Evolutionary conservation across 208 protist genomes (phyloP).

Genomic region (Trypanosoma mega): DNA sequence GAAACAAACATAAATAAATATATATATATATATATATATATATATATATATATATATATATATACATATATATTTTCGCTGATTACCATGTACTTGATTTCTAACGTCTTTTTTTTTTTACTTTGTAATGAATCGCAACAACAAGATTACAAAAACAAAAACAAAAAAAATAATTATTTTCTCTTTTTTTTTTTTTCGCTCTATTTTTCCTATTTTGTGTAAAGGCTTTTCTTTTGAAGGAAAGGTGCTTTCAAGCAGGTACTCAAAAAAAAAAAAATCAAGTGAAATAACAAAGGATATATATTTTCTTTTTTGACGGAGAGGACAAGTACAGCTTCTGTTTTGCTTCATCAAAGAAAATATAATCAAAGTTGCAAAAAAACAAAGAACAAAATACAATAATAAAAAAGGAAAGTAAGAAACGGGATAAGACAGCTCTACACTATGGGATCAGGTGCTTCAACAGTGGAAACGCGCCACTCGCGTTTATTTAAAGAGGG

Average conservation of each 20-base stretch:
- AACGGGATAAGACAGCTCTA: neutral
- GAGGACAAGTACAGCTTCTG: too few species aligned
- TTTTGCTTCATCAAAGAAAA: too few species aligned
- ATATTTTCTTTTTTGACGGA: too few species aligned
- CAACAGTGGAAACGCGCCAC: slow-evolving; percentile 24
- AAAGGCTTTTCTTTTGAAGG: slow-evolving; percentile 7
- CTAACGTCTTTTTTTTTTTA: neutral
- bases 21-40: neutral
- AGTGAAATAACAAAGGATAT: too few species aligned
- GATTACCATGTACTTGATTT: neutral
- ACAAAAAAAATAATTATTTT: slow-evolving; percentile 1
- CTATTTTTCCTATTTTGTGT: neutral
- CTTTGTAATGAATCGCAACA: too few species aligned
- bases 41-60: neutral
- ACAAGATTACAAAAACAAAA: neutral
- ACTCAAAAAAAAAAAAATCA: too few species aligned
- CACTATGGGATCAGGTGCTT: slow-evolving; percentile 24
- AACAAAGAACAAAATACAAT: slow-evolving; percentile 4
- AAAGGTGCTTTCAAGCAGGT: neutral
- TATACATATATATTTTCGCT: neutral
- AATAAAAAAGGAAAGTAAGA: slow-evolving; percentile 5
- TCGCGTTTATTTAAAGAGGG: slow-evolving; percentile 34
- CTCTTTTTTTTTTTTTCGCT: neutral
- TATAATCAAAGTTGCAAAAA: neutral
- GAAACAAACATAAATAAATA: neutral